phyloP scores from a whole-genome alignment of 2,329 filamentous ascomycete species.

The Colletotrichum siamense region DNA sequence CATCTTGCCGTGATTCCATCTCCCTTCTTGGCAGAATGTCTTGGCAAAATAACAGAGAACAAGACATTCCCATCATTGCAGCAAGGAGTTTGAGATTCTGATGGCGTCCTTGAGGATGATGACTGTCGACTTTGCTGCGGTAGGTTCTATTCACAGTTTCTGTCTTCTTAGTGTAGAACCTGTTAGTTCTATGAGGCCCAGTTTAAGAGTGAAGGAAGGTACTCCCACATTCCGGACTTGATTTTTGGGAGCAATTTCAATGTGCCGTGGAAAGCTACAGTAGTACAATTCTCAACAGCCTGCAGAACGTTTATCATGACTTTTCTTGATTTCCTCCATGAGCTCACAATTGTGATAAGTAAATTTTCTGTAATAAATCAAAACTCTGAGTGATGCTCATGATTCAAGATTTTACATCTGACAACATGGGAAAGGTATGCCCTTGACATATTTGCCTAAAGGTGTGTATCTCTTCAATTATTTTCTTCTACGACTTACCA shows the following conservation, averaged over 20 bases:
- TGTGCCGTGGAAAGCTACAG: background rate
- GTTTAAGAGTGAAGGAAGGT: background rate
- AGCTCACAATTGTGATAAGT: background rate
- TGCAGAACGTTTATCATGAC: accelerated
- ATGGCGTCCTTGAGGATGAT: background rate
- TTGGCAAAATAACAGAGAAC: background rate
- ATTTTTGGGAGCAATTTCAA: background rate
- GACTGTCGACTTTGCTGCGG: background rate
- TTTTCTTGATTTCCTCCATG: background rate
- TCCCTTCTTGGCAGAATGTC: background rate
- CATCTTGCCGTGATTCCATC: background rate
- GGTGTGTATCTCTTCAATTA: background rate
- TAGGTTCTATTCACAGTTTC: background rate
- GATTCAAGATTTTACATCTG: background rate
- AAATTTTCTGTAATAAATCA: too few relatives aligned
- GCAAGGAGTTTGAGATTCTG: background rate
- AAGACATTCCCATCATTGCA: background rate
- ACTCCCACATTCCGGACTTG: background rate
- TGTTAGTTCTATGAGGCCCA: background rate
- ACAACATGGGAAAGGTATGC: background rate
- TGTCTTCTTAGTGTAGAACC: background rate
- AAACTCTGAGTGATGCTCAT: background rate
- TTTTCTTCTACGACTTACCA: background rate
- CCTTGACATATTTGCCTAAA: too few relatives aligned
- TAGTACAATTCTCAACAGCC: background rate